Evolutionary conservation across 129 eudicot species (phyloP), one percentile per base, ranked within the genome.

Genomic region (Flaveria robusta): DNA sequence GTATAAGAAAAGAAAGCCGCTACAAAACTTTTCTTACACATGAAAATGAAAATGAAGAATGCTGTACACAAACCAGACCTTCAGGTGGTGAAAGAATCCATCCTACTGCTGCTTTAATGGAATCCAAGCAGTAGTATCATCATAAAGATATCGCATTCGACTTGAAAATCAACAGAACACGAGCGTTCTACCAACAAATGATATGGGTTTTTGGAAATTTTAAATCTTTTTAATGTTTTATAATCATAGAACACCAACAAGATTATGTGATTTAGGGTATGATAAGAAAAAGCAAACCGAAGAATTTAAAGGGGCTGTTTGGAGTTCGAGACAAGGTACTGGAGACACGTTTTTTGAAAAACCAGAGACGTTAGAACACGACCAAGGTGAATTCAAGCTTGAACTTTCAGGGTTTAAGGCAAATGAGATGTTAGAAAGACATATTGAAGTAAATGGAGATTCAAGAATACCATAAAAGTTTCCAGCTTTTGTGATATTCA

Each of bases 21-120:
- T 87, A 91, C 96, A 93, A 89, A 91, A 91, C 83, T 87, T 92
- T 92, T 82, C 96, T 87, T 88, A 86, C 96, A 83, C 86, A 79
- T 78, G 79, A 89, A 89, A 78, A 73, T 81, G 81, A 82, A 27
- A 31, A 79, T 50, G 58, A 69, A 56, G 41, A 84, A 86, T 82
- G 87, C 97, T 93, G 97, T 93, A 93, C 98, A 93, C 83, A 76
- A 79, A 59, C 81, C 70, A 76, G 59, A 73, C 75, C 79, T 80
- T 66, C 71, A 37, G 13, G 47, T 50, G 22, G 52, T 66, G 41
- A 74, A 71, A 74, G 75, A 80, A 79, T 79, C 14, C 67, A 51
- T 64, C 69, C 68, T 19, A 12, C 63, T 27, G 49, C 70, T 77
- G 7, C 63, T 37, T 3, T 14, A 78, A 55, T 29, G 39, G 54